Evolutionary conservation across 805 yeast species (phyloP).

Genomic region (Wickerhamomyces rabaulensis): DNA sequence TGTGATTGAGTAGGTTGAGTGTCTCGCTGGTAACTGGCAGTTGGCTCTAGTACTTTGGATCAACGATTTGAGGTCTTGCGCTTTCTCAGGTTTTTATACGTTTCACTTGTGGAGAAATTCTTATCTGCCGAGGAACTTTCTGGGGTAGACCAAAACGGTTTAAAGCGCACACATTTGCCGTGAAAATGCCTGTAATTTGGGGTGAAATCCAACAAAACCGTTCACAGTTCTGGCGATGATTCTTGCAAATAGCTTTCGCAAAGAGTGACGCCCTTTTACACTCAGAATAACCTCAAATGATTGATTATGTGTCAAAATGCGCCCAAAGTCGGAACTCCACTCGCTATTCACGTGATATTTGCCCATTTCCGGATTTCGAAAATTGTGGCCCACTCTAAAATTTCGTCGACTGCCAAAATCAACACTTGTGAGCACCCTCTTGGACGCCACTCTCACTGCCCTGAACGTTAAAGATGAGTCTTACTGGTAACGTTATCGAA

Average conservation of each 20-base stretch:
- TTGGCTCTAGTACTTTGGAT: too few species aligned
- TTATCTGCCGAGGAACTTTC: not conserved
- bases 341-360: not conserved
- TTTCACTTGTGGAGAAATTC: too few species aligned
- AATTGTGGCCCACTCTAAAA: not conserved
- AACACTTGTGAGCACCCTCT: not conserved
- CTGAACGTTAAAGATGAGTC: slow-evolving; percentile 1
- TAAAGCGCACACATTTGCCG: too few species aligned
- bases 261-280: too few species aligned
- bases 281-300: too few species aligned
- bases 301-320: not conserved
- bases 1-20: too few species aligned
- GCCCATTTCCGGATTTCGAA: too few species aligned
- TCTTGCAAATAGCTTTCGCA: too few species aligned
- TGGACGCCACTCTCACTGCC: not conserved
- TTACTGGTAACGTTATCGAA: slow-evolving; percentile 1
- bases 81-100: not conserved
- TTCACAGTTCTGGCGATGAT: too few species aligned
- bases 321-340: not conserved
- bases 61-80: too few species aligned
- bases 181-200: too few species aligned
- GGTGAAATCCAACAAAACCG: not conserved
- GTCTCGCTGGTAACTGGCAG: too few species aligned
- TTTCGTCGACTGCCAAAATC: not conserved
- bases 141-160: not conserved